Evolutionary conservation across 768 basidiomycete genomes (phyloP), one percentile per base, ranked within the genome.

Genomic region (Mycena floridula): DNA sequence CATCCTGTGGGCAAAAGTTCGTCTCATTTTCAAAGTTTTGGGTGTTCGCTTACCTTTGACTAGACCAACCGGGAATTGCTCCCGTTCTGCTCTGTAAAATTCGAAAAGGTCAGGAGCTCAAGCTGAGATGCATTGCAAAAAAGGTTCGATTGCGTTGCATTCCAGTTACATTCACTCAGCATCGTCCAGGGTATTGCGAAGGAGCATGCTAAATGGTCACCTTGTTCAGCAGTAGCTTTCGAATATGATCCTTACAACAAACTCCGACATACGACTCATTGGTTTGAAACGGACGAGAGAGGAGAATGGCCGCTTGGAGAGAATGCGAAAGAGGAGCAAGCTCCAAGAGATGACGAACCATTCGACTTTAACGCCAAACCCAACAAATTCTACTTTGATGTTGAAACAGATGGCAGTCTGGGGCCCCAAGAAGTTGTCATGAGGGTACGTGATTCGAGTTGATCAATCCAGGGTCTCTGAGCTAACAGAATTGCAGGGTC

Each of bases 171-270:
- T 13, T n/a, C 23, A 44, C 45, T 36, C 24, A 18, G 46, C 25
- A 36, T 36, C 42, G 22, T 50, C 16, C 56, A 97, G 95, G 95
- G 95, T 32, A 85, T 96, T 48, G 92, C 95, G 3, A 97, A 97
- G 70, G 92, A 96, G 61, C 96, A 99, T 59, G 93, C 96, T 11
- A 99, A 99, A 67, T 99, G 95, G 91, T 95, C 92, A 0, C 95
- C 96, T 11, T 89, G 93, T 48, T 88, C 92, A 2, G 92, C 96
- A 7, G 84, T 99, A 15, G 81, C 85, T 7, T 98, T 95, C 52
- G 96, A 99, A 67, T 99, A 99, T 51, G 96, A 99, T 63, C 96
- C 96, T 11, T 77, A 97, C 71, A 99, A 99, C 68, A 92, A 92
- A 62, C 73, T 99, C 25, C 81, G 93, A 43, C 96, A 99, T 65